These are phyloP conservation scores for Neoscytalidium dimidiatum DNA, from an alignment of 2,329 filamentous ascomycete genomes.

Conservation along the genomic window DNA sequence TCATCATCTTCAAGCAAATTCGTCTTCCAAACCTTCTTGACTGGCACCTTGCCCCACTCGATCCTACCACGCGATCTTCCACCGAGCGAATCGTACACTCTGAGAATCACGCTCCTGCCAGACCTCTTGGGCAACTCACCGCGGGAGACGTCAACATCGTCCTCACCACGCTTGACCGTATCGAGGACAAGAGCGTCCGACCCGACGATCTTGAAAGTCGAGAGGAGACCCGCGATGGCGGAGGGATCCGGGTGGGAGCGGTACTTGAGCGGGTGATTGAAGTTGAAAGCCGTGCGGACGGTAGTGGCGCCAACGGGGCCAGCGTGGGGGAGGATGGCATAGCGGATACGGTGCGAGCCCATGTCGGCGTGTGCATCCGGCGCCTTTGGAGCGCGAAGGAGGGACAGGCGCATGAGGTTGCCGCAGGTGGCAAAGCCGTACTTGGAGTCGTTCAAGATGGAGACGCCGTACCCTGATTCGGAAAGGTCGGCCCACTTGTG, in stretches of 20 bases:
- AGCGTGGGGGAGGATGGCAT: conserved; percentile 84
- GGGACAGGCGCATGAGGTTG: conserved; percentile 83
- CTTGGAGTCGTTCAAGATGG: conserved; percentile 91
- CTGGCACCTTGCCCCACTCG: conserved; percentile 62
- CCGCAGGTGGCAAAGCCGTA: conserved; percentile 93
- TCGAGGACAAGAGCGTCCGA: conserved; percentile 74
- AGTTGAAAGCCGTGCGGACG: conserved; percentile 81
- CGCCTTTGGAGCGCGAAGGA: conserved; percentile 86
- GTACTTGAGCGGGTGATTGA: conserved; percentile 78
- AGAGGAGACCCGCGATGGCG: conserved; percentile 35
- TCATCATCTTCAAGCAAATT: conserved; percentile 89
- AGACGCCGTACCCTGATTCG: conserved; percentile 85
- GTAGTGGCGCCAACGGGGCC: conserved; percentile 72
- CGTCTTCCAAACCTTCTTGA: conserved; percentile 77
- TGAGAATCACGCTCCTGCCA: conserved; percentile 77
- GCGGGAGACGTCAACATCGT: conserved; percentile 55
- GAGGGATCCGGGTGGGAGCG: conserved; percentile 41
- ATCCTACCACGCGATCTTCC: conserved; percentile 75
- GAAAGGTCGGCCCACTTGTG: conserved; percentile 93
- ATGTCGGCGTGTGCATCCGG: conserved; percentile 94
- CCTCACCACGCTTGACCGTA: conserved; percentile 80
- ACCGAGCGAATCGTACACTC: conserved; percentile 86
- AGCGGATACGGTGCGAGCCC: conserved; percentile 80
- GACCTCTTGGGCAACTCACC: conserved; percentile 51
- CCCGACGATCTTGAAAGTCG: conserved; percentile 68